A percentile compares a stretch with the other conserved stretches of the same genome.
phyloP scores from a whole-genome alignment of 331 rosid species.

The Ulmus americana region DNA sequence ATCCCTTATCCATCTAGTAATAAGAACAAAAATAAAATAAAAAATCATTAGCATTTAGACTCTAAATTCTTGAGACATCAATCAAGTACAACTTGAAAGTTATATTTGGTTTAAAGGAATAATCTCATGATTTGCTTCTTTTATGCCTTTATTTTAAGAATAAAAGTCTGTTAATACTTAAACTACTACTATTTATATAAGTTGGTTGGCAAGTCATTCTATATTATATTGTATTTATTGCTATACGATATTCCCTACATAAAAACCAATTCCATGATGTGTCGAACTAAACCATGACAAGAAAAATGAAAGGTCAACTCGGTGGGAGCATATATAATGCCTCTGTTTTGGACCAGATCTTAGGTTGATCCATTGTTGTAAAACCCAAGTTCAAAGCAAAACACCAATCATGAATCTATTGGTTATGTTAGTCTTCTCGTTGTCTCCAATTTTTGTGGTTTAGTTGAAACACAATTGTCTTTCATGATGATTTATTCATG shows the following conservation, averaged over 20 bases:
- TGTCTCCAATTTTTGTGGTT: background rate
- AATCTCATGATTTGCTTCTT: background rate
- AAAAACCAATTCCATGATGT: too few species aligned
- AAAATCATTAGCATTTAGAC: background rate
- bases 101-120: background rate
- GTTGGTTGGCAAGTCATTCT: too few species aligned
- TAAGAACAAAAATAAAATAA: too few species aligned
- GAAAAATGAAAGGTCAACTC: background rate
- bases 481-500: conserved; percentile 6
- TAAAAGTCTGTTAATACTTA: too few species aligned
- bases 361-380: background rate
- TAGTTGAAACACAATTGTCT: conserved; percentile 12
- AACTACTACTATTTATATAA: too few species aligned
- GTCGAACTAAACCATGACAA: too few species aligned
- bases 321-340: too few species aligned
- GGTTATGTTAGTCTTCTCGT: background rate
- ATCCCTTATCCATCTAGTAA: too few species aligned
- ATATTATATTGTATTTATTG: too few species aligned
- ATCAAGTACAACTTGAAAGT: background rate
- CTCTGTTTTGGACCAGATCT: background rate
- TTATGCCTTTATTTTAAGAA: background rate
- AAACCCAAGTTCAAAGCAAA: background rate
- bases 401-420: conserved; percentile 4
- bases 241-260: too few species aligned
- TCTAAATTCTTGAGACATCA: background rate